A percentile compares a stretch with the other conserved stretches of the same genome.
These are phyloP conservation scores for Malus domestica DNA, from an alignment of 306 rosid species.

Conservation along the genomic window DNA sequence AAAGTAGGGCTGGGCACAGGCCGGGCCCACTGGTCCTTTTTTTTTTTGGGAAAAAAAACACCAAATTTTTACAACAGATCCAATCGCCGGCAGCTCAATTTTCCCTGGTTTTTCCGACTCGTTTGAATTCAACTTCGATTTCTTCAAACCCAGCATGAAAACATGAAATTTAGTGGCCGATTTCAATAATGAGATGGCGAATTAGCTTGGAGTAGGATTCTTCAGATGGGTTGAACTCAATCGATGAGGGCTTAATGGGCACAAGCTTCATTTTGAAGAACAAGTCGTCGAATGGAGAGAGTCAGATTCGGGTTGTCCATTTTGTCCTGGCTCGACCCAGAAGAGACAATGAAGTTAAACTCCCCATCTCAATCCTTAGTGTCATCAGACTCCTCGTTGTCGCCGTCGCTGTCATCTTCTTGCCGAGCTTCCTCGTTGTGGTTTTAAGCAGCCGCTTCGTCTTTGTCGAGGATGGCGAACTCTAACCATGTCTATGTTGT, in stretches of 20 bases:
- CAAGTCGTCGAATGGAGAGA: constrained; percentile 61
- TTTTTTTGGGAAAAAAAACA: too few species aligned
- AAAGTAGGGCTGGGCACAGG: too few species aligned
- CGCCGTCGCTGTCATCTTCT: constrained; percentile 1
- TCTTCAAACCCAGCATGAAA: constrained; percentile 70
- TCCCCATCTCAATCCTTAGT: constrained; percentile 29
- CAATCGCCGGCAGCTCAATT: constrained; percentile 13
- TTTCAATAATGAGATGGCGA: constrained; percentile 55
- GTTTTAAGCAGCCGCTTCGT: constrained; percentile 10
- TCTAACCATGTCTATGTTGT: constrained; percentile 25
- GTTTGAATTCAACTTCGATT: constrained; percentile 30
- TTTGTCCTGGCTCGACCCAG: constrained; percentile 52
- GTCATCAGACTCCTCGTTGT: constrained; percentile 10
- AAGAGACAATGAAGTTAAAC: constrained; percentile 67
- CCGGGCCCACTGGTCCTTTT: too few species aligned
- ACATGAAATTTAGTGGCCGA: constrained; percentile 81
- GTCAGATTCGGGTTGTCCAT: constrained; percentile 56
- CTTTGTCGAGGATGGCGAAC: constrained; percentile 61
- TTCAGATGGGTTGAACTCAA: constrained; percentile 35
- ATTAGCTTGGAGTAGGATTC: constrained; percentile 58
- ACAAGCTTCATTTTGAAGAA: constrained; percentile 69
- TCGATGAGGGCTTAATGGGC: constrained; percentile 47
- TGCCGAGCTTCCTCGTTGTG: not conserved
- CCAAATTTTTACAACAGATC: not conserved
- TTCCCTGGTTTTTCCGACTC: constrained; percentile 15